A percentile compares a stretch with the other conserved stretches of the same genome.
These are phyloP conservation scores for Beauveria medogensis DNA, from an alignment of 2,329 filamentous ascomycete genomes.

Conservation along the genomic window DNA sequence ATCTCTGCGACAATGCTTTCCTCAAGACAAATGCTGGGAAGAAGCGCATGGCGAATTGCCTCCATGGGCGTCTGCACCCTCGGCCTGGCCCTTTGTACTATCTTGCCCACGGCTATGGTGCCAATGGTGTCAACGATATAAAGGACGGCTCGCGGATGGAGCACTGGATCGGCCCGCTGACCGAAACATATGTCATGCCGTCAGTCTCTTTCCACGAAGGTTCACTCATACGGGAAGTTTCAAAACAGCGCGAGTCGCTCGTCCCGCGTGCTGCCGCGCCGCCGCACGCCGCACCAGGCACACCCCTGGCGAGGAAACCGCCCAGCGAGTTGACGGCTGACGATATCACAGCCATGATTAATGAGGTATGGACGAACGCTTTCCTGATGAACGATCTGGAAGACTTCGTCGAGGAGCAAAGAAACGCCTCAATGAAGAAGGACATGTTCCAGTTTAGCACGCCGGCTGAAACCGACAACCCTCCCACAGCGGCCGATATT, in stretches of 20 bases:
- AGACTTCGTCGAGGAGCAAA: not conserved
- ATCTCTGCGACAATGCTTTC: conserved; percentile 13
- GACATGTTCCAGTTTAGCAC: not conserved
- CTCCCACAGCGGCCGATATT: not conserved
- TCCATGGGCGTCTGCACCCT: conserved; percentile 13
- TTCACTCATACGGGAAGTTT: not conserved
- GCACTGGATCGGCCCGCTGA: conserved; percentile 19
- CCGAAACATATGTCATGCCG: not conserved
- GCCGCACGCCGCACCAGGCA: not conserved
- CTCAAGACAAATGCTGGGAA: conserved; percentile 8
- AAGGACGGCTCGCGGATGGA: conserved; percentile 19
- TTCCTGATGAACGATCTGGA: not conserved
- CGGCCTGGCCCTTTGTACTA: conserved; percentile 27
- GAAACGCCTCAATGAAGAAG: not conserved
- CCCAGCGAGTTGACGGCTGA: conserved; percentile 6
- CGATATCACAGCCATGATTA: not conserved
- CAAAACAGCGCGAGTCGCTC: not conserved
- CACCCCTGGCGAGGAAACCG: not conserved
- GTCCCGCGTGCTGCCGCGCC: not conserved
- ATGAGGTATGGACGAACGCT: not conserved
- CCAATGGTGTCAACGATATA: conserved; percentile 20
- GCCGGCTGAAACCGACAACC: not conserved
- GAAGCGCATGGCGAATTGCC: conserved; percentile 12
- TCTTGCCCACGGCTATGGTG: conserved; percentile 22
- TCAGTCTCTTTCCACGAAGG: not conserved